Conservation (phyloP, 208 protist genomes). For the Jaenimonas drosophilae region DNA sequence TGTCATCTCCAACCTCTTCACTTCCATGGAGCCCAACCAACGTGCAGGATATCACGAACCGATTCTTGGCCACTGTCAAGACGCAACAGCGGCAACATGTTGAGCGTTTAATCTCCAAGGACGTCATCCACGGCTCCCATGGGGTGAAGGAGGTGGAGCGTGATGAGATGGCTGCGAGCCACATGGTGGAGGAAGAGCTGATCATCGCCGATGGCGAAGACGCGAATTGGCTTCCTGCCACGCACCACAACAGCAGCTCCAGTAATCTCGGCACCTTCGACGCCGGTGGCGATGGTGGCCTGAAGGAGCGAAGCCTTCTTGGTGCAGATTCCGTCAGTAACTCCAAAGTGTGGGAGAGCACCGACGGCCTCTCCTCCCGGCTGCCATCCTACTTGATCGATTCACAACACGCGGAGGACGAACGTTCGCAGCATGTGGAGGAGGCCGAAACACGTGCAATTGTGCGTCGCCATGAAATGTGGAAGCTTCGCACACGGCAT, state of each 20-base stretch:
- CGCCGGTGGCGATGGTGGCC: too few relatives aligned
- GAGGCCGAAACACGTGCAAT: slow-evolving; percentile 20
- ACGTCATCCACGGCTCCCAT: slow-evolving; percentile 19
- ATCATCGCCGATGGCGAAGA: slow-evolving; percentile 8
- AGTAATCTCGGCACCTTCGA: too few relatives aligned
- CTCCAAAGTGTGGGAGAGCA: too few relatives aligned
- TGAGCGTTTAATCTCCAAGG: slow-evolving; percentile 46
- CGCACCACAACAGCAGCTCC: too few relatives aligned
- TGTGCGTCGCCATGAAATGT: slow-evolving; percentile 70
- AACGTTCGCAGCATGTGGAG: slow-evolving; percentile 12
- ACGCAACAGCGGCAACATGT: slow-evolving; percentile 41
- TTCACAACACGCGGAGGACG: slow-evolving; percentile 5
- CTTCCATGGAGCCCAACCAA: slow-evolving; percentile 49
- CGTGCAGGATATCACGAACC: slow-evolving; percentile 51
- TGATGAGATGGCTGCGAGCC: not conserved
- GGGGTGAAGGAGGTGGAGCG: slow-evolving; percentile 2
- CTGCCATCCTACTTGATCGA: not conserved
- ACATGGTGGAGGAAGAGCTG: slow-evolving; percentile 2
- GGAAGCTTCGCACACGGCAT: slow-evolving; percentile 60
- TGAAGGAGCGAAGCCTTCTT: too few relatives aligned
- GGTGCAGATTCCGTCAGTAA: too few relatives aligned
- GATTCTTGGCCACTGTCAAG: slow-evolving; percentile 59
- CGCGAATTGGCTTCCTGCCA: not conserved
- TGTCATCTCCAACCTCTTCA: not conserved
- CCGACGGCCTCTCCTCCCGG: not conserved